phyloP scores from a whole-genome alignment of 768 basidiomycete species.

The Peribolospora baueri region DNA sequence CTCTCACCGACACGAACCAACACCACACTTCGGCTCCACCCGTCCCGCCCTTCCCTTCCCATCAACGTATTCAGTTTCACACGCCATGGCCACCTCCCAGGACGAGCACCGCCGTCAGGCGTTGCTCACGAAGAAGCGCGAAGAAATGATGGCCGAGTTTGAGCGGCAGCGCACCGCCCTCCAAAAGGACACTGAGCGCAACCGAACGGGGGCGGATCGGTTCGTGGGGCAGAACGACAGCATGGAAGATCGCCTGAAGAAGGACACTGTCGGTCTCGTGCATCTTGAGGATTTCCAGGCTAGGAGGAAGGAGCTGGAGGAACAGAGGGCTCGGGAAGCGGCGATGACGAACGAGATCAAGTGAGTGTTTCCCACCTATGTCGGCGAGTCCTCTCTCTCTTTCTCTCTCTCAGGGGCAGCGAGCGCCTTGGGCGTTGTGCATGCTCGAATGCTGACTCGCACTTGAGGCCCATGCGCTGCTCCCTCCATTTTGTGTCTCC shows the following conservation, averaged over 20 bases:
- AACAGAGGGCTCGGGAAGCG: conserved; percentile 70
- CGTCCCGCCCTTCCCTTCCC: too few species aligned
- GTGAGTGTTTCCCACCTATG: conserved; percentile 33
- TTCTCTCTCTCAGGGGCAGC: too few species aligned
- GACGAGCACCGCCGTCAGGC: conserved; percentile 68
- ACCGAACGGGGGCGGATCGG: conserved; percentile 39
- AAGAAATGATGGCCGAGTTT: conserved; percentile 34
- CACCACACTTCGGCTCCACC: too few species aligned
- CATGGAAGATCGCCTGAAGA: conserved; percentile 76
- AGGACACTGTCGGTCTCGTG: conserved; percentile 75
- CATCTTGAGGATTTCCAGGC: conserved; percentile 80
- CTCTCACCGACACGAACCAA: too few species aligned
- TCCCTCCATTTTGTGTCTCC: conserved; percentile 33
- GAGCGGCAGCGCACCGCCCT: conserved; percentile 57
- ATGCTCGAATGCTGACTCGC: too few species aligned
- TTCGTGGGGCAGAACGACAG: conserved; percentile 88
- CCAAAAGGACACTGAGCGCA: conserved; percentile 17
- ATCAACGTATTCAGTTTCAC: neutral
- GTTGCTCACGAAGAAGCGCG: conserved; percentile 59
- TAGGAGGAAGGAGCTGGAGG: conserved; percentile 63
- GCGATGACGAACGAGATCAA: conserved; percentile 60
- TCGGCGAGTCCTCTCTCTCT: neutral
- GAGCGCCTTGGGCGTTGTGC: too few species aligned
- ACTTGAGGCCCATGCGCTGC: neutral
- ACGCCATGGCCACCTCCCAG: conserved; percentile 44